Percentiles rank a stretch among this genome's conserved stretches.
These are phyloP conservation scores for Phytopythium cucurbitacearum DNA, from an alignment of 352 stramenopile genomes.

Conservation along the genomic window DNA sequence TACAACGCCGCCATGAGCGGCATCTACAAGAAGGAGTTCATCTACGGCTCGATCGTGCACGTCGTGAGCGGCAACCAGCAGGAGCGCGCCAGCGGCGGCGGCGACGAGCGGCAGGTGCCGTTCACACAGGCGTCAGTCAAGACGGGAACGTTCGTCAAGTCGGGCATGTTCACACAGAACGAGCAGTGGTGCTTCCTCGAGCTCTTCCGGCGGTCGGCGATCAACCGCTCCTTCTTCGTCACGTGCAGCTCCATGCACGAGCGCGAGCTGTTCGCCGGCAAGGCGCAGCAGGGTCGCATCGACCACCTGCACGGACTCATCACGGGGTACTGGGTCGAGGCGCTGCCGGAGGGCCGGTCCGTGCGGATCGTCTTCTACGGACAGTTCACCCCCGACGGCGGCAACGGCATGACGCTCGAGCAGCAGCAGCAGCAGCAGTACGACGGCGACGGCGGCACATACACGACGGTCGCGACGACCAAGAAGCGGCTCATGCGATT, in stretches of 20 bases:
- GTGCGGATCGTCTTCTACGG: conserved; percentile 42
- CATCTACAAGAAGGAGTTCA: conserved; percentile 26
- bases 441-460: conserved; percentile 7
- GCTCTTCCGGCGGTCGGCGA: conserved; percentile 14
- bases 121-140: conserved; percentile 13
- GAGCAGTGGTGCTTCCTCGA: conserved; percentile 40
- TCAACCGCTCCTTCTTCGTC: conserved; percentile 15
- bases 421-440: conserved; percentile 4
- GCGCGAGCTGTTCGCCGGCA: conserved; percentile 23
- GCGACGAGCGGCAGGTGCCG: no score
- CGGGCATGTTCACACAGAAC: conserved; percentile 27
- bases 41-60: conserved; percentile 24
- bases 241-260: conserved; percentile 25
- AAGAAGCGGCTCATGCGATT: conserved; percentile 35
- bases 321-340: conserved; percentile 27
- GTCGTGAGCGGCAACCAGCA: not conserved
- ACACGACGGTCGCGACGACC: conserved; percentile 7
- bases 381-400: conserved; percentile 15
- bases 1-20: conserved; percentile 21
- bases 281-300: conserved; percentile 36
- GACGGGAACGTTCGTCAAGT: conserved; percentile 27
- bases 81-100: not conserved
- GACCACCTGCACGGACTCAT: conserved; percentile 32
- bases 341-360: conserved; percentile 23
- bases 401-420: conserved; percentile 3